These are phyloP conservation scores for Coccomyxa subellipsoidea DNA, from an alignment of 163 green algal genomes.

Conservation along the genomic window DNA sequence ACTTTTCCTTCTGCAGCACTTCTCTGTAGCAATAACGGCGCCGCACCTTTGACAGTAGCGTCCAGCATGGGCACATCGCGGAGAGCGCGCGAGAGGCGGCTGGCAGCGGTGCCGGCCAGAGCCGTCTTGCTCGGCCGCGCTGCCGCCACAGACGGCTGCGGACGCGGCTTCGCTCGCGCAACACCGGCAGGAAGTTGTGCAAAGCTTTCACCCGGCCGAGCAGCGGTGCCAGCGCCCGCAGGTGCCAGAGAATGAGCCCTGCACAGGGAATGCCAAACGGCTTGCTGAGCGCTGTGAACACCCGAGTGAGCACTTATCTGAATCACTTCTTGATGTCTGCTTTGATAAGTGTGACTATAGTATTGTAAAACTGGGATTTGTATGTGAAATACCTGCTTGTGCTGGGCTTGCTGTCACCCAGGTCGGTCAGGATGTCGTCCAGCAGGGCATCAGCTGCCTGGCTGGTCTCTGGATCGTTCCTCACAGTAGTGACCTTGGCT, in stretches of 20 bases:
- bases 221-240: background rate
- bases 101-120: background rate
- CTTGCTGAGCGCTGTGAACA: too few relatives aligned
- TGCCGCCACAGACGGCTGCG: background rate
- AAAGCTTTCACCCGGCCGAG: background rate
- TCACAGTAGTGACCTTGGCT: background rate
- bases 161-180: too few relatives aligned
- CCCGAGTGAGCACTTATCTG: background rate
- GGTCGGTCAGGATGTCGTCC: constrained; percentile 63
- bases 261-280: too few relatives aligned
- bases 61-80: background rate
- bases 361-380: background rate
- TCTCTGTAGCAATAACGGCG: background rate
- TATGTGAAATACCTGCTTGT: background rate
- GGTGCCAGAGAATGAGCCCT: background rate
- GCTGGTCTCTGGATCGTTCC: constrained; percentile 9
- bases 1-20: too few relatives aligned
- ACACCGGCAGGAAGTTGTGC: background rate
- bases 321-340: background rate
- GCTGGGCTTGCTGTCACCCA: background rate
- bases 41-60: background rate
- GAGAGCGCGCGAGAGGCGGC: background rate
- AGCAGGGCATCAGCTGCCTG: constrained; percentile 61
- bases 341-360: background rate
- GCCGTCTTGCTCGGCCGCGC: background rate